Base-by-base conservation (phyloP, 140 eudicot species). In the Senecio squalidus region DNA sequence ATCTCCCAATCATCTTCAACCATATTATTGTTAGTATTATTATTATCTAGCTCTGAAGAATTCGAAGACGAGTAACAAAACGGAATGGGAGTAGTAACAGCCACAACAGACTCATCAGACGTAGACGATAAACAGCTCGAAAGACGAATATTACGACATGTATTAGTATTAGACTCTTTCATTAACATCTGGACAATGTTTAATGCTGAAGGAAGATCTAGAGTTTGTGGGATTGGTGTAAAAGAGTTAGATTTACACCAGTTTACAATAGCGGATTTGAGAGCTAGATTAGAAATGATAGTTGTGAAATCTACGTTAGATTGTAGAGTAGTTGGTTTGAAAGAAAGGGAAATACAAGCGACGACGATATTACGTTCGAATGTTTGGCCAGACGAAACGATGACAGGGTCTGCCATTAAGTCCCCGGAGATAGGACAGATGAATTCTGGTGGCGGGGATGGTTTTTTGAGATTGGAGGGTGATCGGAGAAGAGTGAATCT, bases 391-490 rank as follows among this genome's bases (percentile, higher is more conserved):
- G 94, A 83, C 9, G 98, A 78, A 27, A 83, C 84, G 1, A 91
- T 79, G 3, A 91, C 96, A 0, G 95, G 98, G 68, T 90, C 98
- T 6, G 87, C 82, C 98, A 90, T 90, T 10, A 90, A 68, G 4
- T 70, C 34, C 11, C 72, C 52, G 5, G 95, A 83, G 4, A 90
- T 59, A 0, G 96, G 98, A 29, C 98, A 90, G 6, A 83, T 38
- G 69, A 90, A 90, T 18, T 90, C 98, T 0, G 49, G 54, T 2
- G 74, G 72, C 14, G 67, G 60, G 2, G 74, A 34, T 15, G 63
- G 18, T 27, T 63, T 60, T 62, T 29, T 67, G 57, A 53, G 66
- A 5, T 56, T 20, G 6, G 86, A 47, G 0, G 94, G 82, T 5
- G 89, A 62, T 61, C 70, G 66, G 76, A 71, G 86, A 23, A 88